phyloP scores from a whole-genome alignment of 371 early-diverging fungal genomes.

The Mucor lusitanicus region DNA sequence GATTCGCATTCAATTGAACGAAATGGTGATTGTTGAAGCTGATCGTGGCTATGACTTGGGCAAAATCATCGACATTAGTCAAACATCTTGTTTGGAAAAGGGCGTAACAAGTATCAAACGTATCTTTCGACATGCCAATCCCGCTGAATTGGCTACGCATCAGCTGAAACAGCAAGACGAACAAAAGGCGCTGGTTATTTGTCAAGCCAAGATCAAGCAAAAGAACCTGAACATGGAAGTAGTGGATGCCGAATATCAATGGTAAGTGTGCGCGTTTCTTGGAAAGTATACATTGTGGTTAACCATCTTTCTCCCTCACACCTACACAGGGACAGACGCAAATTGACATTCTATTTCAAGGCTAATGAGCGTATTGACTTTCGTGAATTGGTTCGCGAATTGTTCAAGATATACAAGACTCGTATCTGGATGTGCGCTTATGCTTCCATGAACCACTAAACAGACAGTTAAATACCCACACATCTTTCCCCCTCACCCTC shows the following conservation, averaged over 20 bases:
- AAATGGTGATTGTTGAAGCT: conserved; percentile 93
- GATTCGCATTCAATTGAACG: conserved; percentile 23
- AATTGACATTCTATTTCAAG: conserved; percentile 94
- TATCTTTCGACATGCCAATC: conserved; percentile 83
- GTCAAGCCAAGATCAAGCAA: conserved; percentile 86
- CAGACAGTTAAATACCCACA: background rate
- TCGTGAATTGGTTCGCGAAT: conserved; percentile 96
- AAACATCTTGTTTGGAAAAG: background rate
- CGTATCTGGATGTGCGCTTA: conserved; percentile 96
- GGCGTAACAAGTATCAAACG: conserved; percentile 64
- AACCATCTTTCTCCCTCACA: background rate
- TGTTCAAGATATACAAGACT: conserved; percentile 99
- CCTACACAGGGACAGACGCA: conserved; percentile 88
- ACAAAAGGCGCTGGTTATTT: conserved; percentile 81
- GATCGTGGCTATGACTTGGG: conserved; percentile 97
- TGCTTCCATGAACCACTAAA: background rate
- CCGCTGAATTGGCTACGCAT: conserved; percentile 73
- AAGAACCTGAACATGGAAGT: conserved; percentile 92
- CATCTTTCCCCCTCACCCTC: background rate
- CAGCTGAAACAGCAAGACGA: conserved; percentile 84
- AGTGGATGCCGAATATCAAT: conserved; percentile 97
- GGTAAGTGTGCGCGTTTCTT: conserved; percentile 49
- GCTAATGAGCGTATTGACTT: conserved; percentile 97
- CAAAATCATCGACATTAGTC: conserved; percentile 61
- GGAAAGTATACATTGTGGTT: background rate